phyloP scores from a whole-genome alignment of 768 basidiomycete genomes.

The Astraeus odoratus region DNA sequence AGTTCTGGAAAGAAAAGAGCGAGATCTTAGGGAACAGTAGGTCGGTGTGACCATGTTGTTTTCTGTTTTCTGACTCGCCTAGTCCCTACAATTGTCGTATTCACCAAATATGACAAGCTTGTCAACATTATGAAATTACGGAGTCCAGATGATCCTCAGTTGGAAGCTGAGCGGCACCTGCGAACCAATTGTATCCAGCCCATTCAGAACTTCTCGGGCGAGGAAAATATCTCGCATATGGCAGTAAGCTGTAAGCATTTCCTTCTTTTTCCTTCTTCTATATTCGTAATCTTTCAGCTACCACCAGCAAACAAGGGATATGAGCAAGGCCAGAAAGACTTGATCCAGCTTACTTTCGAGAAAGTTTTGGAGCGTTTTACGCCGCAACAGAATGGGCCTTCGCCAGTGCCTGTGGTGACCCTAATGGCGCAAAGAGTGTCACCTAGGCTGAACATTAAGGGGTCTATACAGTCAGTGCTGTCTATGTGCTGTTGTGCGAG shows the following conservation, averaged over 20 bases:
- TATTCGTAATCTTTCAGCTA: neutral
- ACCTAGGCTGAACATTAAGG: slow-evolving; percentile 1
- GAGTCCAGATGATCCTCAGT: neutral
- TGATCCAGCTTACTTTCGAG: neutral
- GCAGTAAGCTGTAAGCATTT: neutral
- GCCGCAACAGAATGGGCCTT: neutral
- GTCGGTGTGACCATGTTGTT: neutral
- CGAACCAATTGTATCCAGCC: neutral
- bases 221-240: neutral
- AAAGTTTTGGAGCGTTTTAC: neutral
- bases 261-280: too few species aligned
- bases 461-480: slow-evolving; percentile 2
- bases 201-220: neutral
- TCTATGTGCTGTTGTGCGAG: neutral
- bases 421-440: slow-evolving; percentile 1
- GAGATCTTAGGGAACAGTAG: neutral
- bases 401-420: neutral
- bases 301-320: neutral
- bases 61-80: neutral
- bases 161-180: neutral
- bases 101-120: neutral
- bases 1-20: neutral
- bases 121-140: neutral
- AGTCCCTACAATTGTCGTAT: neutral
- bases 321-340: neutral